phyloP scores from a whole-genome alignment of 2,329 filamentous ascomycete species.

The Aspergillus puulaauensis region DNA sequence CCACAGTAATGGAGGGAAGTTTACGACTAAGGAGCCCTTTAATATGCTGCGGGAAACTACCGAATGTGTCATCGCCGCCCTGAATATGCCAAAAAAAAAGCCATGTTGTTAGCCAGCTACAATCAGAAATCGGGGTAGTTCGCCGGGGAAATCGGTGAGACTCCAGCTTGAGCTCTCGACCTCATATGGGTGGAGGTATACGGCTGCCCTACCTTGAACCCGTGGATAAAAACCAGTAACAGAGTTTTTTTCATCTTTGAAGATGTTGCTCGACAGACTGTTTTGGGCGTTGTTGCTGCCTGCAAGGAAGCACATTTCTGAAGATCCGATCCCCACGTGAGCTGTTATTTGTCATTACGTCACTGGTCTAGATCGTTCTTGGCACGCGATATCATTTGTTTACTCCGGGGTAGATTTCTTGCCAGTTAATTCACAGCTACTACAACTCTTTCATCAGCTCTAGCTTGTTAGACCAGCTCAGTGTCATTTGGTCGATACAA shows the following conservation, averaged over 20 bases:
- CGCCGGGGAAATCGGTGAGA: background rate
- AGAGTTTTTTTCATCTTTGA: slow-evolving; percentile 46
- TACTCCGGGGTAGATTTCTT: background rate
- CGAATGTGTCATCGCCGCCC: slow-evolving; percentile 52
- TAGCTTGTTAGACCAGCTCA: background rate
- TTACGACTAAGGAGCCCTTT: slow-evolving; percentile 42
- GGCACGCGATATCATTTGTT: background rate
- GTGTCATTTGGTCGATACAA: background rate
- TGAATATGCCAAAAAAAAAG: slow-evolving; percentile 15
- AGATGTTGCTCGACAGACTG: background rate
- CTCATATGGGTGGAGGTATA: background rate
- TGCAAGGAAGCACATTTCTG: background rate
- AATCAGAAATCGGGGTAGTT: background rate
- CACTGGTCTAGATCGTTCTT: background rate
- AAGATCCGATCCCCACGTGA: background rate
- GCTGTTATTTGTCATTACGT: background rate
- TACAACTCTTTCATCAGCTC: background rate
- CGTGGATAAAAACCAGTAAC: slow-evolving; percentile 49
- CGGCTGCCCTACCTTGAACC: slow-evolving; percentile 44
- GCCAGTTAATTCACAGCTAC: background rate
- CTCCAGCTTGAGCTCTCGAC: background rate
- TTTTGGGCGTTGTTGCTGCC: background rate
- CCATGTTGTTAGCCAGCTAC: background rate
- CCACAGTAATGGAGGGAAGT: slow-evolving; percentile 43
- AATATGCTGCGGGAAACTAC: slow-evolving; percentile 46